These are phyloP conservation scores for Helotiales sp. DNA, from an alignment of 2,329 filamentous ascomycete genomes.

Conservation along the genomic window DNA sequence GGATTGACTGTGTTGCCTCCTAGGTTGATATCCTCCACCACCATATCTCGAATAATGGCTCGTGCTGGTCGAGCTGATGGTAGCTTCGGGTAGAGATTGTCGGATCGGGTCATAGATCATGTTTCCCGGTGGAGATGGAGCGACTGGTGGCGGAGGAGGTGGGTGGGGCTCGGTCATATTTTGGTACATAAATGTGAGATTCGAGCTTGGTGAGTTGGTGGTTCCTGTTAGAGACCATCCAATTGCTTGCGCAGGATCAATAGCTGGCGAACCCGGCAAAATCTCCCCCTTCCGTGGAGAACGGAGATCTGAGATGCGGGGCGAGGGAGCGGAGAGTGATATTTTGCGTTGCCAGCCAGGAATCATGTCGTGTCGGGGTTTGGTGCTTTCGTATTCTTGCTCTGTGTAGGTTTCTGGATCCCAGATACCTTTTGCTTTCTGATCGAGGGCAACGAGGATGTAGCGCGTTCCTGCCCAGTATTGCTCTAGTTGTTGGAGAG, in stretches of 20 bases:
- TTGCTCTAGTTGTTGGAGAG: conserved; percentile 73
- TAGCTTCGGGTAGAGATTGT: conserved; percentile 51
- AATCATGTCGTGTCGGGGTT: conserved; percentile 50
- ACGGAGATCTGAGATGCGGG: conserved; percentile 33
- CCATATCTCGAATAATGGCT: conserved; percentile 32
- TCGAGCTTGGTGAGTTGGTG: conserved; percentile 82
- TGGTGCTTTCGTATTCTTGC: conserved; percentile 76
- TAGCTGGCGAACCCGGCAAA: conserved; percentile 46
- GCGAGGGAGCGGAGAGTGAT: conserved; percentile 23
- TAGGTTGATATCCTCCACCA: conserved; percentile 45
- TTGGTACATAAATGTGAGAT: conserved; percentile 74
- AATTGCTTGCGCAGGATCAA: conserved; percentile 56
- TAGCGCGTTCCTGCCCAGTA: conserved; percentile 90
- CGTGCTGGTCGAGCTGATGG: conserved; percentile 46
- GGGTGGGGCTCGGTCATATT: conserved; percentile 22
- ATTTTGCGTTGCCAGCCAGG: conserved; percentile 33
- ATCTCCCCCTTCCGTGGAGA: conserved; percentile 47
- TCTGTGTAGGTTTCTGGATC: conserved; percentile 68
- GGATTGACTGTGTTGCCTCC: conserved; percentile 18
- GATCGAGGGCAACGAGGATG: conserved; percentile 81
- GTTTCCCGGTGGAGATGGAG: conserved; percentile 53
- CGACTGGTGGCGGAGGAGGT: conserved; percentile 20
- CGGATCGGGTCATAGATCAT: conserved; percentile 62
- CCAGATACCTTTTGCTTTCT: conserved; percentile 83
- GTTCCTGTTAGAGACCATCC: conserved; percentile 88